Evolutionary conservation across 2,329 filamentous ascomycete genomes (phyloP).

Genomic region (Trichophyton rubrum): DNA sequence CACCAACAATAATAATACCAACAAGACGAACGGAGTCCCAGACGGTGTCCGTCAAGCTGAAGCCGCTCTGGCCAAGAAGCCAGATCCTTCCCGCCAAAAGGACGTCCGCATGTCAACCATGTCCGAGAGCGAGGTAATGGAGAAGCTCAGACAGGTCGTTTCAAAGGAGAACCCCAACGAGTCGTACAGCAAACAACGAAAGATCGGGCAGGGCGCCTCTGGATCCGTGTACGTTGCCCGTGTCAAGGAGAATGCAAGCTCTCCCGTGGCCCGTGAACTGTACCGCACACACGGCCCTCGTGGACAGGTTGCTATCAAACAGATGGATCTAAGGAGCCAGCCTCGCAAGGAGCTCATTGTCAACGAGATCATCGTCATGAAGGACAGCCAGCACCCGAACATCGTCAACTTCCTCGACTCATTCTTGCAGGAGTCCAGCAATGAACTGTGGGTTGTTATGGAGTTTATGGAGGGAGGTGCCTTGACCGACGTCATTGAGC

Average conservation of each 20-base stretch:
- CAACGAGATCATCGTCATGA: conserved; percentile 99
- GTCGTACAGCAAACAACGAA: conserved; percentile 98
- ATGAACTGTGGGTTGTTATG: conserved; percentile 99
- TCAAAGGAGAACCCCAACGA: conserved; percentile 90
- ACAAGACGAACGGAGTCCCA: conserved; percentile 26
- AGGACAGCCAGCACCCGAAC: conserved; percentile 94
- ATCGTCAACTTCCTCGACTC: conserved; percentile 98
- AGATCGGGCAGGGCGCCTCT: conserved; percentile 96
- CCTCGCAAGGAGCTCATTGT: conserved; percentile 96
- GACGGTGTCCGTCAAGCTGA: conserved; percentile 83
- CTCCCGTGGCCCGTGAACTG: conserved; percentile 63
- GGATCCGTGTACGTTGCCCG: conserved; percentile 97
- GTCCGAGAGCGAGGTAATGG: conserved; percentile 95
- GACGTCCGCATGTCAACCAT: conserved; percentile 98
- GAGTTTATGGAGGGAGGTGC: conserved; percentile 99
- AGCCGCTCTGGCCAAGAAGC: conserved; percentile 74
- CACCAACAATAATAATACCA: conserved; percentile 9
- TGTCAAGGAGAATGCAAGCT: conserved; percentile 77
- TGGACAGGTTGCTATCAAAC: conserved; percentile 94
- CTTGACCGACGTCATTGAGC: conserved; percentile 96
- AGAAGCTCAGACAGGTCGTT: conserved; percentile 82
- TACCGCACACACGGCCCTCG: conserved; percentile 66
- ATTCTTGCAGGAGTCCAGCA: conserved; percentile 86
- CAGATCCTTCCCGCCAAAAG: conserved; percentile 59
- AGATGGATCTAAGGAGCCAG: conserved; percentile 97